Percentiles rank a stretch among this genome's conserved stretches.
Evolutionary conservation across 2,329 filamentous ascomycete genomes (phyloP).

Genomic region (Diaporthe citriasiana): DNA sequence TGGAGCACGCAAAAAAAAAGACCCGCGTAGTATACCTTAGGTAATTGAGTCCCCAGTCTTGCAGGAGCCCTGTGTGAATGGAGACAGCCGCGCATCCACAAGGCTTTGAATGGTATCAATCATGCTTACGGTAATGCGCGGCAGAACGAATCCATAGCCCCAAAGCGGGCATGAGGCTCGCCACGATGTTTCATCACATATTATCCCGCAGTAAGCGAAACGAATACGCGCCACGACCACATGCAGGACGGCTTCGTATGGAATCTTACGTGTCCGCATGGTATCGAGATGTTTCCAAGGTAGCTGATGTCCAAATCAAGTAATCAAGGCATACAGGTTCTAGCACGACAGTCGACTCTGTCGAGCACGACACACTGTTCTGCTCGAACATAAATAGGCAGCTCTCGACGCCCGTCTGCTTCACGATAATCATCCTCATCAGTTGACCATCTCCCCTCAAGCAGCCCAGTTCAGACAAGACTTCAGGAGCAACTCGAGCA

Average conservation of each 20-base stretch:
- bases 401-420: background rate
- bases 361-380: too few relatives aligned
- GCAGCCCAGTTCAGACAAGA: background rate
- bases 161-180: slow-evolving; percentile 1
- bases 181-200: background rate
- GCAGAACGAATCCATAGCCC: background rate
- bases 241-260: background rate
- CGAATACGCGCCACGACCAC: background rate
- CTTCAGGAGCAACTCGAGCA: background rate
- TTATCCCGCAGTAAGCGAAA: background rate
- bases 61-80: background rate
- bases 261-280: background rate
- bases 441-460: slow-evolving; percentile 17
- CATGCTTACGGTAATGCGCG: background rate
- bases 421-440: background rate
- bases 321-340: background rate
- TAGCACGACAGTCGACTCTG: background rate
- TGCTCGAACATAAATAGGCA: background rate
- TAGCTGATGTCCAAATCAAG: background rate
- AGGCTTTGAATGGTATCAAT: background rate
- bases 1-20: slow-evolving; percentile 18
- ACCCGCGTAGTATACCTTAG: slow-evolving; percentile 4
- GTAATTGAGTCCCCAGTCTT: slow-evolving; percentile 12
- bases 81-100: background rate
- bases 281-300: background rate